Evolutionary conservation across 1,284 basidiomycete genomes (phyloP).

Genomic region (Porodaedalea pini): DNA sequence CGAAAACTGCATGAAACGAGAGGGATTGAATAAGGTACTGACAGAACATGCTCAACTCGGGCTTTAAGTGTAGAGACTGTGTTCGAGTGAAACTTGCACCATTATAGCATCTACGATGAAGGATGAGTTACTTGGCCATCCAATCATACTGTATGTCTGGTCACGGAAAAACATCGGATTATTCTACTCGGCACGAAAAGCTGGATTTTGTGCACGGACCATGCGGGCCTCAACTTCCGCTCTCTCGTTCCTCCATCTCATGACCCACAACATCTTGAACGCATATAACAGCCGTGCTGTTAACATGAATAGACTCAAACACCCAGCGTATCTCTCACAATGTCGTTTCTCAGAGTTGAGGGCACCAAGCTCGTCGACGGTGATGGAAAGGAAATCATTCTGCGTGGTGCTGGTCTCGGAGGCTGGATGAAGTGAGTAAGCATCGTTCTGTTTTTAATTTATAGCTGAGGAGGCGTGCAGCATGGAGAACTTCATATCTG

Average conservation of each 20-base stretch:
- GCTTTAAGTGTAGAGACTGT: background rate
- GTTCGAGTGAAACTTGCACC: no score
- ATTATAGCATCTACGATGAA: background rate
- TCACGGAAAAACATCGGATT: background rate
- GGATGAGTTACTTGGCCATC: no score
- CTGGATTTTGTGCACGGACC: background rate
- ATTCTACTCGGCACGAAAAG: no score
- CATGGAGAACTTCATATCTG: slow-evolving; percentile 34
- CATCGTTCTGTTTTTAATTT: background rate
- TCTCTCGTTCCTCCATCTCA: background rate
- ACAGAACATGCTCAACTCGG: slow-evolving; percentile 33
- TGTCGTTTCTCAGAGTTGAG: slow-evolving; percentile 18
- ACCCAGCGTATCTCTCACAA: background rate
- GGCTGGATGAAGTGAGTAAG: slow-evolving; percentile 32
- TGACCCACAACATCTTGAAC: background rate
- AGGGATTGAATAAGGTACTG: slow-evolving; percentile 40
- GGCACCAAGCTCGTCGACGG: slow-evolving; percentile 32
- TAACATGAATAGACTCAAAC: background rate
- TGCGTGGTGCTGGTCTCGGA: slow-evolving; percentile 35
- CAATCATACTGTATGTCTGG: no score
- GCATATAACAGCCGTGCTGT: background rate
- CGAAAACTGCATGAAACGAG: slow-evolving; percentile 47
- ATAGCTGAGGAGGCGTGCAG: slow-evolving; percentile 6
- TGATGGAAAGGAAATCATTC: slow-evolving; percentile 31
- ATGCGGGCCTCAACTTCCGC: slow-evolving; percentile 1